phyloP scores from a whole-genome alignment of 2,329 filamentous ascomycete species.

The Chaetomium sp. region DNA sequence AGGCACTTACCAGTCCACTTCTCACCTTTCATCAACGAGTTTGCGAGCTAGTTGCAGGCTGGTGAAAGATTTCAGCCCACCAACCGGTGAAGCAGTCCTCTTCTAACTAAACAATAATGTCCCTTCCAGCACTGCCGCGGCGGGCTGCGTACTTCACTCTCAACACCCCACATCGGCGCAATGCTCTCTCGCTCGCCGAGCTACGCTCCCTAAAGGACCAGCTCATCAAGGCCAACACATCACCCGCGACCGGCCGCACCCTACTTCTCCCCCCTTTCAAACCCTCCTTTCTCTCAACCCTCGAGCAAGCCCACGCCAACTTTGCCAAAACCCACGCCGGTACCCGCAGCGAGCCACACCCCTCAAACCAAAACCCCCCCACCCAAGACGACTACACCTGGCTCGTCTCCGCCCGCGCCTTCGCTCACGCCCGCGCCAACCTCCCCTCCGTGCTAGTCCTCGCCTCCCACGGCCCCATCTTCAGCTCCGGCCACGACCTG shows the following conservation, averaged over 20 bases:
- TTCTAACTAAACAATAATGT: neutral
- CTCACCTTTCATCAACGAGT: too few relatives aligned
- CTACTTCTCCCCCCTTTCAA: slow-evolving; percentile 28
- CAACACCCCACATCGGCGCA: slow-evolving; percentile 7
- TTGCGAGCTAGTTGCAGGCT: too few relatives aligned
- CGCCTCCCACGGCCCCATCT: slow-evolving; percentile 26
- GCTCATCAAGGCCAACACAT: slow-evolving; percentile 16
- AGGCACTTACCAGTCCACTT: neutral
- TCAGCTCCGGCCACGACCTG: slow-evolving; percentile 30
- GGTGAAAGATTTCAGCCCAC: too few relatives aligned
- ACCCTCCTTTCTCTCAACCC: slow-evolving; percentile 15
- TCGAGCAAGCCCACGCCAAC: slow-evolving; percentile 13
- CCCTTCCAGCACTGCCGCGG: slow-evolving; percentile 8
- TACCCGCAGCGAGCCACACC: neutral
- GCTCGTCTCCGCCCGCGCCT: slow-evolving; percentile 25
- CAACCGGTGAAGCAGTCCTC: too few relatives aligned
- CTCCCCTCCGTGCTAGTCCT: slow-evolving; percentile 30
- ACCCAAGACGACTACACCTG: slow-evolving; percentile 20
- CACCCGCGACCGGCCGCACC: slow-evolving; percentile 9
- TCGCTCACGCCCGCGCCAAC: slow-evolving; percentile 19
- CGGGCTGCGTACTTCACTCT: slow-evolving; percentile 14
- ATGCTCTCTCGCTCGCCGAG: slow-evolving; percentile 13
- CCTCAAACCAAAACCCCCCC: neutral
- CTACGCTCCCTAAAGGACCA: slow-evolving; percentile 12
- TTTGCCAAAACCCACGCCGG: neutral